Conservation (phyloP, 345 rosid genomes). For the Toxicodendron radicans region DNA sequence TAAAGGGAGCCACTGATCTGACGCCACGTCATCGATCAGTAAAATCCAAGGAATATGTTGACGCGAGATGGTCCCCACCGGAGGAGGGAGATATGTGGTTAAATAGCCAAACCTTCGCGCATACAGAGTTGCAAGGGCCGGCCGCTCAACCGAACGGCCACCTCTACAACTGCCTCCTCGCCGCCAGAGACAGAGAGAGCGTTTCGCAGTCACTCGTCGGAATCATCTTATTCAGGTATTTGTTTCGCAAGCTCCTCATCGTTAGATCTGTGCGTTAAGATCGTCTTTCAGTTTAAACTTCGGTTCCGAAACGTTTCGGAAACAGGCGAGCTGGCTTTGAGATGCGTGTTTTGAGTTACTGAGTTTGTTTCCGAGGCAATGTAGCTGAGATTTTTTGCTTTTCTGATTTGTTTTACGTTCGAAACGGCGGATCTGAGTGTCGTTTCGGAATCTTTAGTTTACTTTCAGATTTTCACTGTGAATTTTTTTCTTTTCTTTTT, state of each 20-base stretch:
- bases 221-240: not conserved
- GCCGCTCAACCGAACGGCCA: not conserved
- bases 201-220: not conserved
- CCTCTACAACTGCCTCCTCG: not conserved
- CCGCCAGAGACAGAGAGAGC: not conserved
- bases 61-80: not conserved
- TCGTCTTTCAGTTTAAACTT: too few species aligned
- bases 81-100: conserved; percentile 3
- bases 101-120: not conserved
- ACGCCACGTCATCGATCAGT: not conserved
- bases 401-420: not conserved
- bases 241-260: too few species aligned
- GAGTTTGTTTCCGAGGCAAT: not conserved
- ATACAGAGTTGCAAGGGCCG: not conserved
- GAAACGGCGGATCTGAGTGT: not conserved
- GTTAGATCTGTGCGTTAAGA: too few species aligned
- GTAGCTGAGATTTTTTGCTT: not conserved
- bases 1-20: not conserved
- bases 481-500: not conserved
- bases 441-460: not conserved
- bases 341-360: too few species aligned
- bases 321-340: too few species aligned
- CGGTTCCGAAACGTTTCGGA: too few species aligned
- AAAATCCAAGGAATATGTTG: not conserved
- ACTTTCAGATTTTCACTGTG: not conserved